Evolutionary conservation across 352 stramenopile species (phyloP).

Genomic region (Phytophthora colocasiae): DNA sequence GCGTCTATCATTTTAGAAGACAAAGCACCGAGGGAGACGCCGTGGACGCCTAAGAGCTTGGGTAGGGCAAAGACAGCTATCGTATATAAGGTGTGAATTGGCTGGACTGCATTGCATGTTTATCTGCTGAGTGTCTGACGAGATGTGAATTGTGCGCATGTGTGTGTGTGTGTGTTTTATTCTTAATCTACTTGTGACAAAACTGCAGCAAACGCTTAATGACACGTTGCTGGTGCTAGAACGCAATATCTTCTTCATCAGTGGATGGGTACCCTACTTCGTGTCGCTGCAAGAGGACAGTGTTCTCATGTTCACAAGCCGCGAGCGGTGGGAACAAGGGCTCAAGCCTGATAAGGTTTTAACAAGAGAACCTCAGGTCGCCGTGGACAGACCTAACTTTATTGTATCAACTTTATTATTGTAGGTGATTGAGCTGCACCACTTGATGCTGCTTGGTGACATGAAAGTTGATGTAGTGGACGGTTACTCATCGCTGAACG

Average conservation of each 20-base stretch:
- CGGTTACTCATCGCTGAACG: conserved; percentile 30
- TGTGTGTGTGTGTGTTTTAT: not conserved
- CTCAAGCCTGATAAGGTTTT: conserved; percentile 75
- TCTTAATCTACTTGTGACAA: conserved; percentile 8
- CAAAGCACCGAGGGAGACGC: conserved; percentile 51
- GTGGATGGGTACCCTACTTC: conserved; percentile 82
- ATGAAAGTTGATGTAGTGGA: conserved; percentile 84
- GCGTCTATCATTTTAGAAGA: conserved; percentile 78
- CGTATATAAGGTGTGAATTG: conserved; percentile 76
- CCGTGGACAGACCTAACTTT: not conserved
- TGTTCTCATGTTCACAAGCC: conserved; percentile 79
- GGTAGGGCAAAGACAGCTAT: conserved; percentile 85
- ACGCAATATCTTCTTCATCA: conserved; percentile 88
- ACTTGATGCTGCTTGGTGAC: conserved; percentile 79
- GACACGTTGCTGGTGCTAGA: conserved; percentile 83
- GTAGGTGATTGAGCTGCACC: conserved; percentile 78
- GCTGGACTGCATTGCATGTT: not conserved
- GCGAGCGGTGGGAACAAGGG: conserved; percentile 86
- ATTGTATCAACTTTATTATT: not conserved
- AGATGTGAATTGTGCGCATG: conserved; percentile 4
- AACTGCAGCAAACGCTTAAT: conserved; percentile 85
- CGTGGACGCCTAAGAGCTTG: conserved; percentile 88
- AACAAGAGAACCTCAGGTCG: too few species aligned
- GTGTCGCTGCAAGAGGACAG: conserved; percentile 85
- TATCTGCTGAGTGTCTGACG: not conserved